Percentiles rank a stretch among this genome's conserved stretches.
These are phyloP conservation scores for Heteromeles arbutifolia DNA, from an alignment of 306 rosid species.

Conservation along the genomic window DNA sequence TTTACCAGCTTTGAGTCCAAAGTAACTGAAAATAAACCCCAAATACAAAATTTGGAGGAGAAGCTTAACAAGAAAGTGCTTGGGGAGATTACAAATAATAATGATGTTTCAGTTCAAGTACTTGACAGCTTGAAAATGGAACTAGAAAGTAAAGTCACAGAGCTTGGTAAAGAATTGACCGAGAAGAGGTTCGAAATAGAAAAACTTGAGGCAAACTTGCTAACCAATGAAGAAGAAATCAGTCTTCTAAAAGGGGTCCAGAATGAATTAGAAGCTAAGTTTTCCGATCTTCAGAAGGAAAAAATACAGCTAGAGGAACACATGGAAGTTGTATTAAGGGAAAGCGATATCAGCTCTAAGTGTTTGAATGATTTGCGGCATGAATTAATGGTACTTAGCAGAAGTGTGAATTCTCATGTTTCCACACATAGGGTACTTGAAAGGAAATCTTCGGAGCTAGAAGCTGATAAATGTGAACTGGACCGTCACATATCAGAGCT, in stretches of 20 bases:
- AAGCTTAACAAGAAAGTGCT: constrained; percentile 13
- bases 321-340: constrained; percentile 24
- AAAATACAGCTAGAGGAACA: constrained; percentile 27
- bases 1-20: constrained; percentile 46
- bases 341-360: constrained; percentile 28
- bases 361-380: constrained; percentile 30
- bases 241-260: constrained; percentile 12
- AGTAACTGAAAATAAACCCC: constrained; percentile 31
- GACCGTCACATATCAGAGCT: constrained; percentile 26
- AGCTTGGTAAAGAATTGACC: constrained; percentile 26
- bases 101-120: constrained; percentile 11
- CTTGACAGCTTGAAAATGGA: constrained; percentile 23
- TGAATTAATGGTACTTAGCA: constrained; percentile 25
- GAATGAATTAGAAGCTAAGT: constrained; percentile 27
- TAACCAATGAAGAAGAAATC: constrained; percentile 33
- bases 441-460: constrained; percentile 28
- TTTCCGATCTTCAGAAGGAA: constrained; percentile 28
- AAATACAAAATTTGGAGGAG: constrained; percentile 29
- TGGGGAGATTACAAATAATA: constrained; percentile 18
- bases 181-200: constrained; percentile 19
- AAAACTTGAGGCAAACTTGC: constrained; percentile 18
- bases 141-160: constrained; percentile 24
- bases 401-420: constrained; percentile 24
- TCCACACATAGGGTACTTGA: constrained; percentile 32
- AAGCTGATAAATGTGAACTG: constrained; percentile 23